Base-by-base conservation (phyloP, 2,329 filamentous ascomycete genomes). In the Helicocarpus griseus region DNA sequence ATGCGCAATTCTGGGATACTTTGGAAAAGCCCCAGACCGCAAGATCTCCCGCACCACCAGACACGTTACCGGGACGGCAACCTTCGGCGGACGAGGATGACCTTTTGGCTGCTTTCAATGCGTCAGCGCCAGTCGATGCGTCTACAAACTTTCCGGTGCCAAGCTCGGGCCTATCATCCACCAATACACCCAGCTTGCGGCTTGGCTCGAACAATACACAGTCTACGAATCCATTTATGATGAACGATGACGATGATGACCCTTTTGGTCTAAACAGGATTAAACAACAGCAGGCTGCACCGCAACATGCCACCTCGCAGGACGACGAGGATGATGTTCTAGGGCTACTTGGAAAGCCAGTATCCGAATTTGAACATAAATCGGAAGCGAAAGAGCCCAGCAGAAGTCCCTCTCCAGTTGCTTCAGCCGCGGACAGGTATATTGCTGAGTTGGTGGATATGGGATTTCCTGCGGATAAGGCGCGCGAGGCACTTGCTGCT, bases 401-500 rank as follows among this genome's bases (percentile, higher is more conserved):
- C 31, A 46, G 33, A 45, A 55, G 40, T 38, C 39, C 44, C 13
- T 43, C 31, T 29, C 26, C 35, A 57, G 41, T 13, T 28, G 60
- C 60, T 2, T 73, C 72, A 60, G 81, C 80, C 1, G 83, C 85
- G 53, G 89, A 95, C 62, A 81, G 80, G 58, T 87, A 89, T 8
- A 80, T 97, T 24, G 88, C 87, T 8, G 89, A 97, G 65, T 73
- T 98, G 24, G 82, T 96, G 2, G 91, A 96, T 58, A 97, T 97
- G 81, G 93, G 93, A 0, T 98, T 98, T 60, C 82, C 88, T 0
- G 78, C 83, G 0, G 87, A 95, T 53, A 89, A 89, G 61, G 86
- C 93, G n/a, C 79, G 80, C 50, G 77, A 85, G 56, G 93, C 89
- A 4, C 70, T 98, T 38, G 82, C 82, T 9, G 85, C 89, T 61